These are phyloP conservation scores for Backusella luteola DNA, from an alignment of 192 early-diverging fungal genomes.

Conservation along the genomic window DNA sequence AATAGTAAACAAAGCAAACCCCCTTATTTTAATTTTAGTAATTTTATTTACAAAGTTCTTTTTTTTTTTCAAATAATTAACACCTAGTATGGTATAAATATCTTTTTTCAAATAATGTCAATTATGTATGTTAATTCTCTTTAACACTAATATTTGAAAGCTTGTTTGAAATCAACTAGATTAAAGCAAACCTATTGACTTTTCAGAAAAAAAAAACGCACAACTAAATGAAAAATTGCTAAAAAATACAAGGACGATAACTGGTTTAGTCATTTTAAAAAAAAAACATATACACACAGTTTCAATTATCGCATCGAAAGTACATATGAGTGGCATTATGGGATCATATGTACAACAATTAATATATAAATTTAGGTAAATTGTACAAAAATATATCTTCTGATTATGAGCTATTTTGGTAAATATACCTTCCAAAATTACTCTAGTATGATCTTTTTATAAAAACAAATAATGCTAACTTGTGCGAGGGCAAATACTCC, in stretches of 20 bases:
- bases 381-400: background rate
- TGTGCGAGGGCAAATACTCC: background rate
- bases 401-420: background rate
- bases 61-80: background rate
- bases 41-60: background rate
- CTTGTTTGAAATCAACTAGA: background rate
- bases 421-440: background rate
- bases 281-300: background rate
- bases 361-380: background rate
- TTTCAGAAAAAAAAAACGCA: background rate
- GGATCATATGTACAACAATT: background rate
- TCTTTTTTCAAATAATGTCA: background rate
- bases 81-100: background rate
- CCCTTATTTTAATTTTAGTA: background rate
- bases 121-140: background rate
- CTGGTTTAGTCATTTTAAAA: background rate
- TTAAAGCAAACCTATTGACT: background rate
- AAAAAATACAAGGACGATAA: background rate
- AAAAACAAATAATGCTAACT: background rate
- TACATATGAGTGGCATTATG: background rate
- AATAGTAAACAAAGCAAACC: too few species aligned
- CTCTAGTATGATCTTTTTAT: background rate
- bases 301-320: background rate
- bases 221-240: background rate
- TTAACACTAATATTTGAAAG: background rate